Evolutionary conservation across 371 early-diverging fungal species (phyloP).

Genomic region (Apophysomyces trapeziformis): DNA sequence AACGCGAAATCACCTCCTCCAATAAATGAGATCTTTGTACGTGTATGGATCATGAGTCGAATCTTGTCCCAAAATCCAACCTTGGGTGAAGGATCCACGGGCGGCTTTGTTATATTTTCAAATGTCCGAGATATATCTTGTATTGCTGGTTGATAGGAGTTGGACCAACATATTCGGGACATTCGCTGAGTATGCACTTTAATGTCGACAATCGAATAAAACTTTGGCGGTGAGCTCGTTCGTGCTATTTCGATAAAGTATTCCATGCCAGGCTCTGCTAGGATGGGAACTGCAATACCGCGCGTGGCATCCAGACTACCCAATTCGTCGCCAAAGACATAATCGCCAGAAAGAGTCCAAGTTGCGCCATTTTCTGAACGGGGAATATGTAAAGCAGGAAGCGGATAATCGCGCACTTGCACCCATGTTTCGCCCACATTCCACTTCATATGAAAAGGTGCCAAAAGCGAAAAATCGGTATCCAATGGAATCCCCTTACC

Average conservation of each 20-base stretch:
- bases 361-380: conserved; percentile 13
- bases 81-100: conserved; percentile 67
- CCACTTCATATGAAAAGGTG: conserved; percentile 57
- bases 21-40: conserved; percentile 54
- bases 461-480: conserved; percentile 57
- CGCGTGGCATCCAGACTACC: conserved; percentile 43
- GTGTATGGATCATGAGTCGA: conserved; percentile 69
- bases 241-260: conserved; percentile 54
- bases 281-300: conserved; percentile 22
- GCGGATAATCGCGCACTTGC: conserved; percentile 65
- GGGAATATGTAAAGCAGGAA: conserved; percentile 61
- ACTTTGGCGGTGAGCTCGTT: conserved; percentile 64
- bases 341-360: conserved; percentile 50
- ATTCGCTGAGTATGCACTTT: conserved; percentile 43
- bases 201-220: conserved; percentile 62
- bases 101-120: conserved; percentile 67
- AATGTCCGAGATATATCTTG: conserved; percentile 66
- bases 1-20: conserved; percentile 63
- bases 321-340: conserved; percentile 48
- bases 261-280: conserved; percentile 14
- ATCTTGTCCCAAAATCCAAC: conserved; percentile 84
- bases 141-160: conserved; percentile 66
- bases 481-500: conserved; percentile 62
- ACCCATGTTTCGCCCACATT: conserved; percentile 46
- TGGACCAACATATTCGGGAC: conserved; percentile 60